Evolutionary conservation across 2,329 filamentous ascomycete species (phyloP).

Genomic region (Lithohypha guttulata): DNA sequence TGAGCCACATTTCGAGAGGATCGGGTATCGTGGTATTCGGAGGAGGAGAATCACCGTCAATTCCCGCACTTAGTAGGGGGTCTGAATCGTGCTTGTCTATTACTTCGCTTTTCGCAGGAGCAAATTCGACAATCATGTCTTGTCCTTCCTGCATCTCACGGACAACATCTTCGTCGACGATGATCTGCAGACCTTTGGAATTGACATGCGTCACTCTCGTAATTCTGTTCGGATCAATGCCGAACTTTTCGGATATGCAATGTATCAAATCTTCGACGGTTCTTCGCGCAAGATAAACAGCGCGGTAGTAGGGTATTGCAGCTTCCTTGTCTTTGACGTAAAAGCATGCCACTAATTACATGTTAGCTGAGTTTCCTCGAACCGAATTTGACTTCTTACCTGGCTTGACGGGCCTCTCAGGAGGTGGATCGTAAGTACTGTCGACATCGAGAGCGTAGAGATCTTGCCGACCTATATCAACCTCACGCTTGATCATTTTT

Average conservation of each 20-base stretch:
- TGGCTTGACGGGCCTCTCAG: slow-evolving; percentile 54
- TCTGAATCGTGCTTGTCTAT: slow-evolving; percentile 17
- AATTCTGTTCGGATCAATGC: slow-evolving; percentile 62
- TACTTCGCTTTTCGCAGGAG: slow-evolving; percentile 47
- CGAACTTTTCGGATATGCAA: slow-evolving; percentile 67
- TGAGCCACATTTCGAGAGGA: slow-evolving; percentile 23
- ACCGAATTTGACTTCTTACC: slow-evolving; percentile 33
- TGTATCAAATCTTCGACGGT: slow-evolving; percentile 63
- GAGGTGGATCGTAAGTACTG: slow-evolving; percentile 65
- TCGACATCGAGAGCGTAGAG: slow-evolving; percentile 61
- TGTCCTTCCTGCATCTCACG: slow-evolving; percentile 77
- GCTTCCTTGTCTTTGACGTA: slow-evolving; percentile 54
- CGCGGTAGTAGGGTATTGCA: slow-evolving; percentile 58
- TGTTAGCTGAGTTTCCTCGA: too few relatives aligned
- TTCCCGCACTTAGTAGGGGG: slow-evolving; percentile 10
- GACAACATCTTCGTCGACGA: slow-evolving; percentile 85
- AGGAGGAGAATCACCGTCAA: slow-evolving; percentile 17
- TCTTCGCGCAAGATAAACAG: slow-evolving; percentile 72
- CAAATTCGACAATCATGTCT: slow-evolving; percentile 66
- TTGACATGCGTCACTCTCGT: slow-evolving; percentile 62
- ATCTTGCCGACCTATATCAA: slow-evolving; percentile 12
- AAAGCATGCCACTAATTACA: slow-evolving; percentile 64
- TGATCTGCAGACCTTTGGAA: slow-evolving; percentile 64
- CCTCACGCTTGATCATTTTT: slow-evolving; percentile 17
- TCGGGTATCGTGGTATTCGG: slow-evolving; percentile 15